phyloP scores from a whole-genome alignment of 495 filamentous ascomycete species.

The Aspergillus sclerotioniger region DNA sequence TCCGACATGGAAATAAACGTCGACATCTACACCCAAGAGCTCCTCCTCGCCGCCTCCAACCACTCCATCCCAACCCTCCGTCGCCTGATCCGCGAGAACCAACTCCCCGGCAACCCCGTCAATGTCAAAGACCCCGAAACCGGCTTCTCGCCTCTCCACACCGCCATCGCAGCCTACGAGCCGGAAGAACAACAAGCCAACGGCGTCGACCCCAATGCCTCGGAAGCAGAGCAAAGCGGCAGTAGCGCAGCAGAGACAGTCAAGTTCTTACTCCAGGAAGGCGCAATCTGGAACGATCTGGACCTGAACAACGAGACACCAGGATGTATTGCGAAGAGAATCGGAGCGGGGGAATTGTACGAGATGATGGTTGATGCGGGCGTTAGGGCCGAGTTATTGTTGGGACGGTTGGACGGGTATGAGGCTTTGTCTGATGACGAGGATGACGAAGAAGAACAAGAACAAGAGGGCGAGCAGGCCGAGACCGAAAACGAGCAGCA shows the following conservation, averaged over 20 bases:
- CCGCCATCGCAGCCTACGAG: conserved; percentile 83
- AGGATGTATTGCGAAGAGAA: conserved; percentile 75
- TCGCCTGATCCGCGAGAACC: conserved; percentile 63
- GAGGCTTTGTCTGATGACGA: conserved; percentile 63
- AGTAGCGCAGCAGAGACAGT: conserved; percentile 64
- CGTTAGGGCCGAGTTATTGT: conserved; percentile 82
- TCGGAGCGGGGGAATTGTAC: conserved; percentile 74
- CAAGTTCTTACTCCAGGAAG: conserved; percentile 74
- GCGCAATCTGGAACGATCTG: conserved; percentile 97
- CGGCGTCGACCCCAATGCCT: conserved; percentile 17
- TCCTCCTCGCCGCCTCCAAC: conserved; percentile 79
- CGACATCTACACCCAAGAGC: conserved; percentile 46
- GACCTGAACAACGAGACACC: conserved; percentile 85
- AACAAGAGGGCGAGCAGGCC: conserved; percentile 21
- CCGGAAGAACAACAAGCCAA: conserved; percentile 29
- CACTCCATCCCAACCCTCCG: conserved; percentile 78
- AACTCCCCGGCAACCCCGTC: conserved; percentile 50
- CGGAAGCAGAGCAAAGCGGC: conserved; percentile 38
- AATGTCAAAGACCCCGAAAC: conserved; percentile 82
- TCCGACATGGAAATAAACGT: conserved; percentile 37
- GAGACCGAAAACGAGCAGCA: conserved; percentile 23
- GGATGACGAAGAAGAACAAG: conserved; percentile 51
- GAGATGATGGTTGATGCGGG: conserved; percentile 86
- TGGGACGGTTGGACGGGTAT: conserved; percentile 75
- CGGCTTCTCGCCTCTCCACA: conserved; percentile 83